Evolutionary conservation across 768 basidiomycete species (phyloP), one percentile per base, ranked within the genome.

Genomic region (Lactarius hatsudake): DNA sequence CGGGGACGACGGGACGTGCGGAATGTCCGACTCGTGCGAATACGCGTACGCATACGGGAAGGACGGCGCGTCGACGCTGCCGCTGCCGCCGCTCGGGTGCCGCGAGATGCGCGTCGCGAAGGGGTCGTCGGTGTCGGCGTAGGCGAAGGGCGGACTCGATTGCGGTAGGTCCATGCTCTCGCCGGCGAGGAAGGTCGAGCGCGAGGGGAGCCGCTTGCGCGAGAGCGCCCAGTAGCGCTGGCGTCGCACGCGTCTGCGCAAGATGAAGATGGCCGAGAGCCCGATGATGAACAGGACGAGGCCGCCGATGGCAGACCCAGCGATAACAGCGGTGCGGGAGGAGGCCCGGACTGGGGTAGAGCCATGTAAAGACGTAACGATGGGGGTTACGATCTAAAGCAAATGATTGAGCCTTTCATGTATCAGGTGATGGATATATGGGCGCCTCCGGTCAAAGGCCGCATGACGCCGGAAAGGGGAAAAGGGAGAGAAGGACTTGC

Each of bases 161-260:
- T 36, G 34, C 28, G 61, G 48, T 5, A 59, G 34, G 60, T 71
- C 71, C 70, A 69, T 63, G 15, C 62, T 65, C 38, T 71, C 71
- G 1, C 57, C 65, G 0, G 62, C 57, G 30, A 71, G 65, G 42
- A 71, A 69, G 1, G 65, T 58, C 9, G 61, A 28, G 26, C 65
- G 68, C 13, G 71, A 64, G 1, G 65, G 60, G 12, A n/a, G 61
- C 2, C 30, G 61, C 34, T 69, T 66, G n/a, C 58, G 70, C 6
- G 61, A 26, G 40, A 70, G 69, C 9, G 53, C 59, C 48, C 69
- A 59, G 53, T 71, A 70, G 26, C 34, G 65, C 60, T 38, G 55
- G 30, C 63, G 60, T 2, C 53, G 40, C 3, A 8, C 28, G 20
- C 71, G 68, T 7, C 65, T 55, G 15, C 65, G 71, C 0, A 66